Evolutionary conservation across 2,329 filamentous ascomycete species (phyloP).

Genomic region (Dryadomyces quercus-mongolicae): DNA sequence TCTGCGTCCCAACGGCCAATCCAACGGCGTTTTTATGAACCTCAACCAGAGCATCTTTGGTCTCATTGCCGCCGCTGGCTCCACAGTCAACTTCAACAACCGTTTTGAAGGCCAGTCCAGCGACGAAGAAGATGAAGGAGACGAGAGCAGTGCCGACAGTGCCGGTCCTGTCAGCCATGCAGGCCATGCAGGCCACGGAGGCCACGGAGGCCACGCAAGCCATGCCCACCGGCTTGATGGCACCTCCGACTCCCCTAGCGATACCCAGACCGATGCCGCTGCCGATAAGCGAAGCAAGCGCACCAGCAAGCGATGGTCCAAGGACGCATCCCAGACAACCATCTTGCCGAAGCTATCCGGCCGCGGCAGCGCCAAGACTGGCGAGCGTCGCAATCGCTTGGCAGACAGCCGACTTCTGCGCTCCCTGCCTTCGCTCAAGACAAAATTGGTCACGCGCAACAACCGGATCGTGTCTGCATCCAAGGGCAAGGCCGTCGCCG

Average conservation of each 20-base stretch:
- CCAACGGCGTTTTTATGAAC: slow-evolving; percentile 46
- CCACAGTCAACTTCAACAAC: slow-evolving; percentile 68
- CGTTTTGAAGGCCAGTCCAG: slow-evolving; percentile 70
- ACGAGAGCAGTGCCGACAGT: slow-evolving; percentile 2
- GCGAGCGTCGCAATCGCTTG: slow-evolving; percentile 40
- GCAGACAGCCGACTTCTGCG: slow-evolving; percentile 55
- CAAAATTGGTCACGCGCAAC: slow-evolving; percentile 23
- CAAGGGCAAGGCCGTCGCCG: slow-evolving; percentile 3
- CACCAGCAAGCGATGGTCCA: slow-evolving; percentile 1
- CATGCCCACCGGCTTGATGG: slow-evolving; percentile 43
- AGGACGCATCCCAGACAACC: slow-evolving; percentile 25
- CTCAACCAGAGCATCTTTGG: slow-evolving; percentile 95
- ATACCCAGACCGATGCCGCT: neutral
- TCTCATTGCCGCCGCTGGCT: slow-evolving; percentile 79
- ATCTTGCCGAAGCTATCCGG: slow-evolving; percentile 18
- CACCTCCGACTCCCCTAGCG: neutral
- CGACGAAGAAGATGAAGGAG: slow-evolving; percentile 54
- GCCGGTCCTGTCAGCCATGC: neutral
- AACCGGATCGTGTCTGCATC: slow-evolving; percentile 16
- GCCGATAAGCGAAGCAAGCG: neutral
- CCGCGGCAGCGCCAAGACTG: slow-evolving; percentile 14
- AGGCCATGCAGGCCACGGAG: slow-evolving; percentile 39
- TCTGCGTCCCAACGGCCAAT: slow-evolving; percentile 28
- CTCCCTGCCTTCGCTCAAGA: slow-evolving; percentile 50
- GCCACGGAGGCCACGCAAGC: too few relatives aligned